Conservation (phyloP, 306 rosid species). For the Vigna nakashimae region DNA sequence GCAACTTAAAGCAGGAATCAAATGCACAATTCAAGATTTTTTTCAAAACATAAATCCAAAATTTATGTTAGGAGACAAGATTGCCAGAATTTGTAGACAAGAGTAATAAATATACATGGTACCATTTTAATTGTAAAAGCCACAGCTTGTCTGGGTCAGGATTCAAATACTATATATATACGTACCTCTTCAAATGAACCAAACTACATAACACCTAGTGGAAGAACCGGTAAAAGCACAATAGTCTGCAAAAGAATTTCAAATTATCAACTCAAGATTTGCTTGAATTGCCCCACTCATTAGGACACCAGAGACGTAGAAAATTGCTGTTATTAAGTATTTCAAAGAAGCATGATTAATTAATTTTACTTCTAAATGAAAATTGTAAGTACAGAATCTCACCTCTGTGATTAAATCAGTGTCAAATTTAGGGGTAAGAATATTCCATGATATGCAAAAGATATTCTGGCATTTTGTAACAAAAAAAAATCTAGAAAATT, state of each 20-base stretch:
- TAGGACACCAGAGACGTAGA: conserved; percentile 64
- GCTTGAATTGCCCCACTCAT: conserved; percentile 51
- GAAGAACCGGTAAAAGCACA: conserved; percentile 83
- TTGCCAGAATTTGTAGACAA: not conserved
- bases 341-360: conserved; percentile 1
- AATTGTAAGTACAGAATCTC: conserved; percentile 42
- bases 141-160: conserved; percentile 19
- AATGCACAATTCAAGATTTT: not conserved
- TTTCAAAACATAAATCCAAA: not conserved
- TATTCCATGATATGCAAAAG: not conserved
- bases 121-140: conserved; percentile 5
- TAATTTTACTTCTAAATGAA: conserved; percentile 20
- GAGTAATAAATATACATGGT: not conserved
- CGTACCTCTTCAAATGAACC: conserved; percentile 84
- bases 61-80: not conserved
- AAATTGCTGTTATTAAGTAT: conserved; percentile 41
- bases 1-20: not conserved
- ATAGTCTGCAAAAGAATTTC: conserved; percentile 27
- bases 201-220: conserved; percentile 86
- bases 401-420: conserved; percentile 62
- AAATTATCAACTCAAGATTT: conserved; percentile 24
- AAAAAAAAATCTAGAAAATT: not conserved
- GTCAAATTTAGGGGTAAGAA: conserved; percentile 47
- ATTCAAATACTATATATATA: conserved; percentile 40
- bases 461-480: not conserved